These are phyloP conservation scores for Leptographium flavum DNA, from an alignment of 2,329 filamentous ascomycete species.

Conservation along the genomic window DNA sequence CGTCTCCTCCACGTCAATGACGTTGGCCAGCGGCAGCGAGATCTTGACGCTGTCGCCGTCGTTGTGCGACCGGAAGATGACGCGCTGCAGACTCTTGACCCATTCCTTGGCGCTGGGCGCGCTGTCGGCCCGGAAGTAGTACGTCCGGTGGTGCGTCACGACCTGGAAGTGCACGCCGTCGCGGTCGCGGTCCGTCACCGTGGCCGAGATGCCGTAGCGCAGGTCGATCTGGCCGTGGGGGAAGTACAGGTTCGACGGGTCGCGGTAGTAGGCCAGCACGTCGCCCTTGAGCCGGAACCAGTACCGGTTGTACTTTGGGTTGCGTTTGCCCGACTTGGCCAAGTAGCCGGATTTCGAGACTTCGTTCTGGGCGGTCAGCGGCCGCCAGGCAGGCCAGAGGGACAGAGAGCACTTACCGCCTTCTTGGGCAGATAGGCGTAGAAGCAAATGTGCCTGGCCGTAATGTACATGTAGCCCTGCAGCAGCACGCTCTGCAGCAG, in stretches of 20 bases:
- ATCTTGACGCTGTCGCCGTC: conserved; percentile 97
- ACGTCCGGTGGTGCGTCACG: conserved; percentile 67
- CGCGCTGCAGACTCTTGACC: conserved; percentile 85
- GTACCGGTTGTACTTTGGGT: conserved; percentile 75
- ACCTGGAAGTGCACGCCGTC: conserved; percentile 68
- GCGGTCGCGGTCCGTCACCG: conserved; percentile 51
- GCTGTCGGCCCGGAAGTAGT: conserved; percentile 82
- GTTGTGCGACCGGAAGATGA: conserved; percentile 91
- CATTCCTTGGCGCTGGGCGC: conserved; percentile 82
- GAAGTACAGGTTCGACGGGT: conserved; percentile 78
- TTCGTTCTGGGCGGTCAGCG: conserved; percentile 35
- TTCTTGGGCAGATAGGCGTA: conserved; percentile 96
- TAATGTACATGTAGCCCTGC: conserved; percentile 94
- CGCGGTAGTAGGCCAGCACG: conserved; percentile 77
- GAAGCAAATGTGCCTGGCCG: conserved; percentile 84
- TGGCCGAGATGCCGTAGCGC: conserved; percentile 81
- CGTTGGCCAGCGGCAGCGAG: conserved; percentile 72
- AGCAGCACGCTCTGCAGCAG: conserved; percentile 80
- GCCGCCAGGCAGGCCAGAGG: not conserved
- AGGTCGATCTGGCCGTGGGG: conserved; percentile 85
- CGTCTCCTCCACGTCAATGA: conserved; percentile 86
- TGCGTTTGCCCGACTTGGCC: conserved; percentile 75
- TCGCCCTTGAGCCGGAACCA: conserved; percentile 92
- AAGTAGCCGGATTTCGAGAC: conserved; percentile 79
- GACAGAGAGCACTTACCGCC: conserved; percentile 39